phyloP scores from a whole-genome alignment of 2,329 filamentous ascomycete species.

The Fusarium robinianum region DNA sequence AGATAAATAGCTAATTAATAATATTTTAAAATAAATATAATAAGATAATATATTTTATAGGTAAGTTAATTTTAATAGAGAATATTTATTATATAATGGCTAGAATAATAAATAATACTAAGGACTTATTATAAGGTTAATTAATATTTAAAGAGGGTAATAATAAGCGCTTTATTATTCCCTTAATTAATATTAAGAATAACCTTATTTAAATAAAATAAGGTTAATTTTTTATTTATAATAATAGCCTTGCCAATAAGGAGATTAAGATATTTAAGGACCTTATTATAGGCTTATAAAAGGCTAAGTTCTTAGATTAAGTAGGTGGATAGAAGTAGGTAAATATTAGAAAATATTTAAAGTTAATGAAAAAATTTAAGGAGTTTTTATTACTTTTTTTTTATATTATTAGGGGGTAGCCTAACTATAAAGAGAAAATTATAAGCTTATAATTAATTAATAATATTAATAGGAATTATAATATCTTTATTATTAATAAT shows the following conservation, averaged over 20 bases:
- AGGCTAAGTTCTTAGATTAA: neutral
- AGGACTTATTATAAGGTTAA: constrained; percentile 1
- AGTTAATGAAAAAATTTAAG: constrained; percentile 1
- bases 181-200: neutral
- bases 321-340: neutral
- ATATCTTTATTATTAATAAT: constrained; percentile 7
- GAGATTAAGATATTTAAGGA: constrained; percentile 4
- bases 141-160: constrained; percentile 6
- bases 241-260: neutral
- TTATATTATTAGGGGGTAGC: neutral
- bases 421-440: neutral
- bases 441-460: neutral
- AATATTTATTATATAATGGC: neutral
- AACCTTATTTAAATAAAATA: neutral
- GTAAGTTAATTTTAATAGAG: constrained; percentile 1
- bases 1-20: constrained; percentile 1
- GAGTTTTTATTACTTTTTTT: constrained; percentile 3
- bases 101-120: neutral
- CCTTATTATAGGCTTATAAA: neutral
- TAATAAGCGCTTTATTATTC: neutral
- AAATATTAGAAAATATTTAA: constrained; percentile 2
- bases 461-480: neutral
- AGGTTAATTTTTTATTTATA: constrained; percentile 2
- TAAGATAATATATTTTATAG: constrained; percentile 5
- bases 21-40: constrained; percentile 1